These are phyloP conservation scores for Hortaea werneckii DNA, from an alignment of 2,329 filamentous ascomycete genomes.

Conservation along the genomic window DNA sequence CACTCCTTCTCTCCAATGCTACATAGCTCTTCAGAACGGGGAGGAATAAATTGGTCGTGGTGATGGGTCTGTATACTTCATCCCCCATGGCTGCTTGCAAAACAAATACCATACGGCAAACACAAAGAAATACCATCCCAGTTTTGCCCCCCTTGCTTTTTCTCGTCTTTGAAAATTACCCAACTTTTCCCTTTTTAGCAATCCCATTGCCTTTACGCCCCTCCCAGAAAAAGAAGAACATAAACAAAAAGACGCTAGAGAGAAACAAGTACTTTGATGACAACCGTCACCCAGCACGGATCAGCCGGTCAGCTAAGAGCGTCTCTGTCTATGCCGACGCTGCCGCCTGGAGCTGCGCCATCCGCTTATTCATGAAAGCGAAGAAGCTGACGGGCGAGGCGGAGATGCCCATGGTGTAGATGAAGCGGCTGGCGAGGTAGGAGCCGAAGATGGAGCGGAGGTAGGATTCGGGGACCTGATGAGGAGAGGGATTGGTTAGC, in stretches of 20 bases:
- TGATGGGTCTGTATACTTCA: too few species aligned
- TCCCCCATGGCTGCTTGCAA: too few species aligned
- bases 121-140: too few species aligned
- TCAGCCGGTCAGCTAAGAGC: neutral
- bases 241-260: too few species aligned
- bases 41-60: too few species aligned
- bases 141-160: too few species aligned
- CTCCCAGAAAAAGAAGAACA: neutral
- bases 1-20: too few species aligned
- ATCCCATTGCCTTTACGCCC: neutral
- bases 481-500: neutral
- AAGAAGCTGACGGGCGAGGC: slow-evolving; percentile 98
- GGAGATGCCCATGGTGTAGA: slow-evolving; percentile 87
- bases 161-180: too few species aligned
- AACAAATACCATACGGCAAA: too few species aligned
- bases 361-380: slow-evolving; percentile 58
- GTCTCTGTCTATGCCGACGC: neutral
- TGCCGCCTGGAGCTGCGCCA: slow-evolving; percentile 26
- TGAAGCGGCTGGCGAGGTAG: slow-evolving; percentile 87
- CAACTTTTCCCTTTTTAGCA: neutral
- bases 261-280: neutral
- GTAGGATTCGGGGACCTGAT: slow-evolving; percentile 75
- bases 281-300: neutral
- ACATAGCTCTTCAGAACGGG: too few species aligned
- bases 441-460: slow-evolving; percentile 92